Percentiles rank a stretch among this genome's conserved stretches.
Evolutionary conservation across 352 stramenopile genomes (phyloP).

Genomic region (Halophytophthora batemanensis): DNA sequence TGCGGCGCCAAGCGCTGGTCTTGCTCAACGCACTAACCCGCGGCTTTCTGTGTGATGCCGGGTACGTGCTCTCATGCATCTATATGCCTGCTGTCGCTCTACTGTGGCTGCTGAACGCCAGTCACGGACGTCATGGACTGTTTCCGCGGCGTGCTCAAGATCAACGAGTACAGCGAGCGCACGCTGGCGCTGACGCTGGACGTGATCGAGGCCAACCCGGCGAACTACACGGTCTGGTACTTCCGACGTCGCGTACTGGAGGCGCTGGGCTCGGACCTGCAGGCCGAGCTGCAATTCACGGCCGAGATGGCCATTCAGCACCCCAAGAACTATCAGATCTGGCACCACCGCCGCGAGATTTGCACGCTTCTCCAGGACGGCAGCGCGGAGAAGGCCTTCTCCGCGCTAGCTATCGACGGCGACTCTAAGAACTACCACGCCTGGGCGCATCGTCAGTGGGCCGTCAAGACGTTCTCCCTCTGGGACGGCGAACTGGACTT

Average conservation of each 20-base stretch:
- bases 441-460: constrained; percentile 97
- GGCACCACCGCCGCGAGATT: constrained; percentile 96
- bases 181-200: constrained; percentile 90
- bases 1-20: not conserved
- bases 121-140: constrained; percentile 92
- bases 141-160: constrained; percentile 91
- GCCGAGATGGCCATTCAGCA: constrained; percentile 89
- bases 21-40: too few relatives aligned
- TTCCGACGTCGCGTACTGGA: constrained; percentile 92
- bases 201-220: constrained; percentile 94
- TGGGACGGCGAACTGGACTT: constrained; percentile 93
- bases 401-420: constrained; percentile 87
- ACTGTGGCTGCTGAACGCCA: constrained; percentile 26
- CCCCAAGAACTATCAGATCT: constrained; percentile 99
- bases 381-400: constrained; percentile 91
- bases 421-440: constrained; percentile 99
- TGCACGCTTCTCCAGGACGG: constrained; percentile 81
- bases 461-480: constrained; percentile 83
- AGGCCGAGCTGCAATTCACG: constrained; percentile 65
- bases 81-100: not conserved
- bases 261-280: constrained; percentile 64
- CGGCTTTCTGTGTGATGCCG: too few relatives aligned
- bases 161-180: constrained; percentile 90
- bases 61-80: not conserved
- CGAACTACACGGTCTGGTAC: constrained; percentile 99